These are phyloP conservation scores for Saturnispora serradocipensis DNA, from an alignment of 805 yeast species.

Conservation along the genomic window DNA sequence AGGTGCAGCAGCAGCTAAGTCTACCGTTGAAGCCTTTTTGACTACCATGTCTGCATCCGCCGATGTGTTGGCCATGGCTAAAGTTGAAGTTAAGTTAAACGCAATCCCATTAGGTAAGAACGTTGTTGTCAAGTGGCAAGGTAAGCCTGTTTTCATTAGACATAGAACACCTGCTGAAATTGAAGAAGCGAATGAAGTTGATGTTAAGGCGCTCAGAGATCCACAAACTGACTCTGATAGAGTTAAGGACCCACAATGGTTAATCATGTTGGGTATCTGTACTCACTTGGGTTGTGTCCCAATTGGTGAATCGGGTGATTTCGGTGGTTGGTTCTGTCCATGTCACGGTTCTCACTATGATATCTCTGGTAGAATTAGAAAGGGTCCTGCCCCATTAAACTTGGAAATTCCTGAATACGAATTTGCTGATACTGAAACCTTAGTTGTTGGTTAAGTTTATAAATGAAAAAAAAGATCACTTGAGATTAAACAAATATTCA, in stretches of 20 bases:
- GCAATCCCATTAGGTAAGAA: constrained; percentile 97
- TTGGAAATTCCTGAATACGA: constrained; percentile 92
- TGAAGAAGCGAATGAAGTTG: constrained; percentile 84
- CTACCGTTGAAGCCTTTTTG: constrained; percentile 89
- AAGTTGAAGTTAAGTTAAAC: constrained; percentile 91
- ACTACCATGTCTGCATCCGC: constrained; percentile 96
- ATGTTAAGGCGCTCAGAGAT: constrained; percentile 74
- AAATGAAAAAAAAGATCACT: not conserved
- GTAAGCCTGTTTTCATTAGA: constrained; percentile 99
- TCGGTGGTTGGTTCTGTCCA: constrained; percentile 99
- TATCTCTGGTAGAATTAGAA: constrained; percentile 99
- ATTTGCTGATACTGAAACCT: constrained; percentile 65
- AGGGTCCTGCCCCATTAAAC: constrained; percentile 99
- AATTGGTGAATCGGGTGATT: constrained; percentile 99
- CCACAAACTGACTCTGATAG: constrained; percentile 91
- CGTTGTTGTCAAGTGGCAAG: constrained; percentile 99
- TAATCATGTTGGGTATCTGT: constrained; percentile 98
- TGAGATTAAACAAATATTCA: not conserved
- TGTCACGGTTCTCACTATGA: constrained; percentile 99
- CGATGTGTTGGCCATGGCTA: constrained; percentile 98
- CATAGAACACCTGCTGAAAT: constrained; percentile 94
- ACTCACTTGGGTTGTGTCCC: constrained; percentile 99
- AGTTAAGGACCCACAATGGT: constrained; percentile 96
- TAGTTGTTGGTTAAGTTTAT: constrained; percentile 70
- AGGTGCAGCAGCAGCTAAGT: constrained; percentile 90